phyloP scores from a whole-genome alignment of 2,329 filamentous ascomycete genomes.

The Falciphora oryzae region DNA sequence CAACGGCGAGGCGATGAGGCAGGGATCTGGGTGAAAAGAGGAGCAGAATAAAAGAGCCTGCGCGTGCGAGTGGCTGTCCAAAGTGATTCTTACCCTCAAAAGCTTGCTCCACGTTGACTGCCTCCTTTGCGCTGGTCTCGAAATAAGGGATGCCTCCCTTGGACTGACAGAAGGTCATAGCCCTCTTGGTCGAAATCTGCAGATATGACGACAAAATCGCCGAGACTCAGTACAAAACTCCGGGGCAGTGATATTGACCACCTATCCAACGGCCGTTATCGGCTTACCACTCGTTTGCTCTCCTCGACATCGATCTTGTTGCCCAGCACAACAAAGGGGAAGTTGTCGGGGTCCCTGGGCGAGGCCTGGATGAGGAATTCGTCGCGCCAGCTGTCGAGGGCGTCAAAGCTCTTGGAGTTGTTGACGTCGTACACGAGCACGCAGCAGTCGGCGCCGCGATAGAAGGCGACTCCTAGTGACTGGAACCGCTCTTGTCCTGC shows the following conservation, averaged over 20 bases:
- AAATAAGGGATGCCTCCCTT: slow-evolving; percentile 98
- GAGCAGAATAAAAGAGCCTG: background rate
- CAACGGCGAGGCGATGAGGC: background rate
- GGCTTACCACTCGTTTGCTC: slow-evolving; percentile 79
- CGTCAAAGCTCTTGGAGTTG: slow-evolving; percentile 98
- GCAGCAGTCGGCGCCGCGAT: slow-evolving; percentile 95
- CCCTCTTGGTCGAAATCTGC: slow-evolving; percentile 88
- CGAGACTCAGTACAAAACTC: slow-evolving; percentile 17
- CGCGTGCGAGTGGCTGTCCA: background rate
- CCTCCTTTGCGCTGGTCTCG: slow-evolving; percentile 98
- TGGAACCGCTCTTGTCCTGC: slow-evolving; percentile 97
- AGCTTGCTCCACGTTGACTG: slow-evolving; percentile 88
- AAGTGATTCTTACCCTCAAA: slow-evolving; percentile 51
- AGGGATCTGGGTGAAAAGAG: background rate
- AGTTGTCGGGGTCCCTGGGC: slow-evolving; percentile 92
- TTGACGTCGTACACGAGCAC: slow-evolving; percentile 98
- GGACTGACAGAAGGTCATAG: slow-evolving; percentile 95
- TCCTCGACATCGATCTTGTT: slow-evolving; percentile 99
- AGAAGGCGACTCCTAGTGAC: slow-evolving; percentile 94
- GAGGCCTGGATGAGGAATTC: slow-evolving; percentile 98
- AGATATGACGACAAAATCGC: too few relatives aligned
- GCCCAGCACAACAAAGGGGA: slow-evolving; percentile 93
- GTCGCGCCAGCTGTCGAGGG: slow-evolving; percentile 95
- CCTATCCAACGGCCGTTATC: background rate
- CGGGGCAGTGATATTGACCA: too few relatives aligned